Evolutionary conservation across 2,329 filamentous ascomycete species (phyloP), one percentile per base, ranked within the genome.

Genomic region (Fusarium metavorans): DNA sequence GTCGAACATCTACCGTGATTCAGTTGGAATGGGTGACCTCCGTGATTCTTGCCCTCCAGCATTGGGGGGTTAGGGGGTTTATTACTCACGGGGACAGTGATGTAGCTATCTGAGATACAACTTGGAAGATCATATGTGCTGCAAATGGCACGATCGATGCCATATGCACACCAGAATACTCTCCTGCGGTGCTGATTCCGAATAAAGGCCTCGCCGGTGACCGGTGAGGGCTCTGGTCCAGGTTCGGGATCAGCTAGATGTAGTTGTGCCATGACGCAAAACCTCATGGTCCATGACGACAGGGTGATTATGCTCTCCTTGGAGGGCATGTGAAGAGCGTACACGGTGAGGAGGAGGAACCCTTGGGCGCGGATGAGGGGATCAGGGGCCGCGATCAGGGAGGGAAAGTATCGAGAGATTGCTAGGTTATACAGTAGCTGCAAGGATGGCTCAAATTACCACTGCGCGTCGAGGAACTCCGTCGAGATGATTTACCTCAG

Each of bases 111-210:
- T 45, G 43, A 25, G 23, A 45, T 45, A 13, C 43, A 45, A 25
- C 23, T 20, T 20, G 43, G 43, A 20, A 45, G n/a, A 13, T 45
- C 43, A 20, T 20, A 45, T 20, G 43, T 20, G 43, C 43, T 25
- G n/a, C n/a, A 20, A 7, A 45, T 25, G 9, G 23, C 23, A 20
- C 43, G 43, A 14, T 45, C 43, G 5, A 45, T 20, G 43, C 23
- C 23, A 45, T 45, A 45, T n/a, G 43, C 43, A 20, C n/a, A 45
- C 43, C 43, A 81, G 67, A 81, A 82, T 25, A 79, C 74, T 18
- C 80, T 70, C 3, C 80, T 76, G 6, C 79, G 75, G 11, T 76
- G 37, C 60, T 81, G 80, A 37, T 37, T 37, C 14, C 35, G 35
- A 37, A 37, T 37, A 37, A 37, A 37, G 4, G 43, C 67, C 39